Percentiles rank a stretch among this genome's conserved stretches.
These are phyloP conservation scores for Hypoxylon lenormandii DNA, from an alignment of 495 filamentous ascomycete genomes.

Conservation along the genomic window DNA sequence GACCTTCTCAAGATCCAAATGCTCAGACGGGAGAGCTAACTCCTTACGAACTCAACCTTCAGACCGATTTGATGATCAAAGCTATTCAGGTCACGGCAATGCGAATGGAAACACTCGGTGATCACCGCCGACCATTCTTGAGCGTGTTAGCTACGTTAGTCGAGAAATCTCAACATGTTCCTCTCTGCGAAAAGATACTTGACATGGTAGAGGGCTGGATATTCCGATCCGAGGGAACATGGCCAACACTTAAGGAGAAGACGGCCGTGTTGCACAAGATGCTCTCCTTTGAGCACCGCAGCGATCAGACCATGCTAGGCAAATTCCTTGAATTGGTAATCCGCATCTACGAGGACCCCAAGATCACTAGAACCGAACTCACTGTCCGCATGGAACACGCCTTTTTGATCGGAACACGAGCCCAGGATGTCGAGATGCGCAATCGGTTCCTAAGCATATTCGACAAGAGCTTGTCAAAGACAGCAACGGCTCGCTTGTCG, in stretches of 20 bases:
- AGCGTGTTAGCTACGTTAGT: constrained; percentile 94
- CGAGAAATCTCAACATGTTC: constrained; percentile 87
- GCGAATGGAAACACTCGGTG: constrained; percentile 92
- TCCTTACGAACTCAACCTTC: constrained; percentile 82
- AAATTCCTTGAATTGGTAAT: constrained; percentile 96
- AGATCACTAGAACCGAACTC: constrained; percentile 92
- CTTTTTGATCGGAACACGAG: constrained; percentile 93
- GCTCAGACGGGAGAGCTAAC: constrained; percentile 70
- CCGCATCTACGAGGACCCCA: constrained; percentile 94
- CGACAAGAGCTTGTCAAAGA: constrained; percentile 86
- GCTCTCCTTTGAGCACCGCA: constrained; percentile 88
- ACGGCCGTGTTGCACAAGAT: constrained; percentile 97
- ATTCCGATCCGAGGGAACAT: constrained; percentile 89
- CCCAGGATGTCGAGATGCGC: constrained; percentile 95
- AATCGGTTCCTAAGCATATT: constrained; percentile 96
- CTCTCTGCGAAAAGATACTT: constrained; percentile 88
- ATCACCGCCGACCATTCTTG: constrained; percentile 89
- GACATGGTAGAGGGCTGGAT: constrained; percentile 96
- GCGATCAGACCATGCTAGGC: constrained; percentile 82
- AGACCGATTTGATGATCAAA: constrained; percentile 88
- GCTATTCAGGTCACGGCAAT: constrained; percentile 89
- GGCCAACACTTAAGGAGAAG: constrained; percentile 97
- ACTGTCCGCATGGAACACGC: constrained; percentile 97
- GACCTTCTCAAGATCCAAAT: constrained; percentile 57
- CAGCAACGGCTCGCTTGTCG: constrained; percentile 82